phyloP scores from a whole-genome alignment of 2,329 filamentous ascomycete genomes.

The Apiospora pterosperma region DNA sequence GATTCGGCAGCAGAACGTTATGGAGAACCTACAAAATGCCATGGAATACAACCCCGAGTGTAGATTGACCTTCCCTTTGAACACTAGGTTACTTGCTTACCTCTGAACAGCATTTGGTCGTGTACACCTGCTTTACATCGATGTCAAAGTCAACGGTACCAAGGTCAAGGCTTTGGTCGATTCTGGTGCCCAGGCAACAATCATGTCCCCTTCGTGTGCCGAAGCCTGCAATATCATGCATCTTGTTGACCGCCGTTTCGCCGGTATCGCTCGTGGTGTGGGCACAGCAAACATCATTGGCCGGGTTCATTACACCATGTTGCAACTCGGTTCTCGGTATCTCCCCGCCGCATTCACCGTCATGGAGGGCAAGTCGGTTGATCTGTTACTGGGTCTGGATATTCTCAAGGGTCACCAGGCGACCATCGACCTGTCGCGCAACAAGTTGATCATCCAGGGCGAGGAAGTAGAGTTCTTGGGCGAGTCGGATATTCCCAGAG shows the following conservation, averaged over 20 bases:
- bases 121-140: conserved; percentile 94
- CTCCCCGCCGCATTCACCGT: conserved; percentile 96
- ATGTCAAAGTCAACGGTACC: conserved; percentile 89
- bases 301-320: conserved; percentile 90
- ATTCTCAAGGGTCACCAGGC: conserved; percentile 98
- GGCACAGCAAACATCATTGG: conserved; percentile 93
- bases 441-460: conserved; percentile 83
- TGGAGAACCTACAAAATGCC: conserved; percentile 93
- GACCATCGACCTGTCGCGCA: conserved; percentile 80
- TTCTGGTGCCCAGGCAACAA: conserved; percentile 94
- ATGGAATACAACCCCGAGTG: conserved; percentile 98
- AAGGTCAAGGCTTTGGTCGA: conserved; percentile 96
- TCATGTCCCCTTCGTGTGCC: conserved; percentile 95
- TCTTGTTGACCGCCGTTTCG: conserved; percentile 87
- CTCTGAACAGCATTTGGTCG: conserved; percentile 73
- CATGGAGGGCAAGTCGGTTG: conserved; percentile 98
- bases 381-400: conserved; percentile 87
- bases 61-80: conserved; percentile 36
- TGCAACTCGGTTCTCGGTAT: conserved; percentile 85
- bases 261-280: conserved; percentile 88
- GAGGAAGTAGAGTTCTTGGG: conserved; percentile 86
- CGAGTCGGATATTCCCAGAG: conserved; percentile 91
- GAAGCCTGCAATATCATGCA: conserved; percentile 94
- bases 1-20: conserved; percentile 89
- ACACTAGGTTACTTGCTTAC: neutral